A percentile compares a stretch with the other conserved stretches of the same genome.
Evolutionary conservation across 1,284 basidiomycete species (phyloP).

Genomic region (Boletus calvinii): DNA sequence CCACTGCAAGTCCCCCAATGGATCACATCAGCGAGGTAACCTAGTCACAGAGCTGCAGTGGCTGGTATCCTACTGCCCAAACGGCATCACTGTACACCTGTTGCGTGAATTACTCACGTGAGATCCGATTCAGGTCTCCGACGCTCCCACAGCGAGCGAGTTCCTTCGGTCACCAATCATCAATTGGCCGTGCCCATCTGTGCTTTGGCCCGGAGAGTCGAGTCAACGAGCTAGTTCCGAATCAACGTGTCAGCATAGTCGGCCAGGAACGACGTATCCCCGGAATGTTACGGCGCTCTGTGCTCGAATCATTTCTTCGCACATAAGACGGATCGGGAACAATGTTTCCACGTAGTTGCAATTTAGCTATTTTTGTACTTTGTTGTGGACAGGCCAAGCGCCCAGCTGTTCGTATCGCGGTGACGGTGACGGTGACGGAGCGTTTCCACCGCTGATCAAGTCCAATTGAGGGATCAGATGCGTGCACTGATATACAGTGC

Average conservation of each 20-base stretch:
- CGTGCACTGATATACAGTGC: slow-evolving; percentile 18
- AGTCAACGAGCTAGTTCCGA: slow-evolving; percentile 11
- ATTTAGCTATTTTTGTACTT: slow-evolving; percentile 20
- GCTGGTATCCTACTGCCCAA: slow-evolving; percentile 28
- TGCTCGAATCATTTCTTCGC: slow-evolving; percentile 21
- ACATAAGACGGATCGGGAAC: slow-evolving; percentile 10
- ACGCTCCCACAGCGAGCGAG: slow-evolving; percentile 17
- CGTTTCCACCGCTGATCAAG: slow-evolving; percentile 30
- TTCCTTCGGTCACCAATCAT: slow-evolving; percentile 23
- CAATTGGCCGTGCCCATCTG: slow-evolving; percentile 28
- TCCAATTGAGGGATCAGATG: slow-evolving; percentile 17
- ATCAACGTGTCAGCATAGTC: slow-evolving; percentile 13
- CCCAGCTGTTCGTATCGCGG: slow-evolving; percentile 7
- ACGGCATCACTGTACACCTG: slow-evolving; percentile 31
- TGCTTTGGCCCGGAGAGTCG: slow-evolving; percentile 15
- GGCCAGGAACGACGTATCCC: slow-evolving; percentile 26
- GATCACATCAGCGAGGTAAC: slow-evolving; percentile 37
- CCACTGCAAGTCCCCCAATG: slow-evolving; percentile 34
- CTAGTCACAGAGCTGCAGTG: slow-evolving; percentile 35
- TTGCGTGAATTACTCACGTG: slow-evolving; percentile 22
- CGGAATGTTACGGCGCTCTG: slow-evolving; percentile 17
- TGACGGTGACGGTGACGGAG: slow-evolving; percentile 10
- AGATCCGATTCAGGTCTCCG: slow-evolving; percentile 24
- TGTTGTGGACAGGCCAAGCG: slow-evolving; percentile 6
- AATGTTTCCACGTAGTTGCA: slow-evolving; percentile 6